These are phyloP conservation scores for Chlorella sorokiniana DNA, from an alignment of 139 green algal species.

Conservation along the genomic window DNA sequence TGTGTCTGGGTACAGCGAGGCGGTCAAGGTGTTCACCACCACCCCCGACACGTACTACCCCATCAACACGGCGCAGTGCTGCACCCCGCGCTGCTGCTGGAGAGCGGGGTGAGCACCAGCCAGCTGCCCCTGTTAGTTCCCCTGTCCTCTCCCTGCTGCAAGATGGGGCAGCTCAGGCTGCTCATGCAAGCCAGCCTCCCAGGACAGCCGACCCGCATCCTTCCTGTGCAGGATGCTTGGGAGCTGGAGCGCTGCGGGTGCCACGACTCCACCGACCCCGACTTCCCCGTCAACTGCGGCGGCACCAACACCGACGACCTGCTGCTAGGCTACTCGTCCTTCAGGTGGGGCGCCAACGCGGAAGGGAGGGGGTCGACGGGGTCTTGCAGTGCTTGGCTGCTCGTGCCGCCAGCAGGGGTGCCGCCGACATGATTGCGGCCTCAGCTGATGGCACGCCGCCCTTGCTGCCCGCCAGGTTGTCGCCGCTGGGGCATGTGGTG, in stretches of 20 bases:
- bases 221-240: no score
- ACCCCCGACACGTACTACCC: constrained; percentile 64
- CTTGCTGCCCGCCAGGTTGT: constrained; percentile 34
- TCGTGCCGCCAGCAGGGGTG: neutral
- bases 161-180: no score
- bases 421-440: neutral
- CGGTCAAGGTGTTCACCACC: constrained; percentile 33
- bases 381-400: neutral
- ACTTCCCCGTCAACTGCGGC: constrained; percentile 63
- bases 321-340: constrained; percentile 42
- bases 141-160: no score
- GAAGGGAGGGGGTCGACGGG: neutral
- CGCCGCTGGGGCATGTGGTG: constrained; percentile 53
- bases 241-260: constrained; percentile 73
- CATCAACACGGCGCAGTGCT: constrained; percentile 66
- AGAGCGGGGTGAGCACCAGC: no score
- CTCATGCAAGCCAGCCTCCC: no score
- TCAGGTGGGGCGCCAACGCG: constrained; percentile 8
- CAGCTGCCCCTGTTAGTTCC: no score
- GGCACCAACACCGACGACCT: constrained; percentile 48
- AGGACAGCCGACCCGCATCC: no score
- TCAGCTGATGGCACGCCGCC: neutral
- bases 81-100: constrained; percentile 70
- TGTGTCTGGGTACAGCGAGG: constrained; percentile 29
- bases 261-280: constrained; percentile 22